phyloP scores from a whole-genome alignment of 2,329 filamentous ascomycete species.

The Colletotrichum abscissum region DNA sequence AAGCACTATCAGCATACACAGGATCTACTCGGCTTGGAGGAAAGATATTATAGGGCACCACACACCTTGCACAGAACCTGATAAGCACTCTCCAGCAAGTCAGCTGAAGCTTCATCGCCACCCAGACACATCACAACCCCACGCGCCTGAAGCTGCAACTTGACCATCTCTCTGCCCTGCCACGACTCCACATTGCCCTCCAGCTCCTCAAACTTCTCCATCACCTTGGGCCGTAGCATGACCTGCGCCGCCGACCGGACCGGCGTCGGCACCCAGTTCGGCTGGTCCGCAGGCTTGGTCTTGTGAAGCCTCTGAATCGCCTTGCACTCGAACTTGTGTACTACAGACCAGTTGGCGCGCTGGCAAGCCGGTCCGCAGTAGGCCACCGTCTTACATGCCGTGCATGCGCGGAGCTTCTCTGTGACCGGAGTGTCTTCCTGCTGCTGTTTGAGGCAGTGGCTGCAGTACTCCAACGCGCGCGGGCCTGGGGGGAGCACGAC shows the following conservation, averaged over 20 bases:
- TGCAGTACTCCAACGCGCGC: conserved; percentile 57
- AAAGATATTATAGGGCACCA: background rate
- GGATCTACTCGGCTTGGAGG: background rate
- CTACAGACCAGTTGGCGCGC: conserved; percentile 60
- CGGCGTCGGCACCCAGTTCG: conserved; percentile 60
- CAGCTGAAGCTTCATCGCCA: conserved; percentile 52
- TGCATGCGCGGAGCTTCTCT: conserved; percentile 51
- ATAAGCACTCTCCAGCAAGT: conserved; percentile 50
- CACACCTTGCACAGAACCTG: conserved; percentile 66
- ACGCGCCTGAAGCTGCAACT: conserved; percentile 61
- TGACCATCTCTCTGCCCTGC: conserved; percentile 53
- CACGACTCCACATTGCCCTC: conserved; percentile 59
- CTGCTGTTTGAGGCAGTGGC: conserved; percentile 55
- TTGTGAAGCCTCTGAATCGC: conserved; percentile 48
- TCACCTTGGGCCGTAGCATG: conserved; percentile 51
- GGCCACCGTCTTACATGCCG: conserved; percentile 61
- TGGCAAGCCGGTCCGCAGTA: conserved; percentile 70
- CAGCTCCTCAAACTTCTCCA: conserved; percentile 50
- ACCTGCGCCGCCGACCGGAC: conserved; percentile 65
- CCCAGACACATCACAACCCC: conserved; percentile 22
- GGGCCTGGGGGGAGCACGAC: conserved; percentile 60
- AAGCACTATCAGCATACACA: conserved; percentile 29
- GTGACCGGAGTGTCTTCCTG: conserved; percentile 31
- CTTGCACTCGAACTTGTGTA: conserved; percentile 67
- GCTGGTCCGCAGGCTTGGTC: conserved; percentile 48